Evolutionary conservation across 2,329 filamentous ascomycete genomes (phyloP).

Genomic region (Myriangium duriaei): DNA sequence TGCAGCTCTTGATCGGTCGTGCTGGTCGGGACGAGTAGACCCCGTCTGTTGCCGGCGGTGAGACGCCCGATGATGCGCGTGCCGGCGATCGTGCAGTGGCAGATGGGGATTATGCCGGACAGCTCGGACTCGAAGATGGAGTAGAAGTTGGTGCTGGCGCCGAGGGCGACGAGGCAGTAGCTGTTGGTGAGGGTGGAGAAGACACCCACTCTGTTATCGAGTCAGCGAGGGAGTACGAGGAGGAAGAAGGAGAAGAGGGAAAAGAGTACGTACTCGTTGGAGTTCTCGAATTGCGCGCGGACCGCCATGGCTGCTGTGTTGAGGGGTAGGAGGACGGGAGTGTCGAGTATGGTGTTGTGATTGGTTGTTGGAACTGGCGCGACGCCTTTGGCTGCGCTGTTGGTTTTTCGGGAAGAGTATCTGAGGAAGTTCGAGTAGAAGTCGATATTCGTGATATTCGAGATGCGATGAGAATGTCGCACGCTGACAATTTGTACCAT

Average conservation of each 20-base stretch:
- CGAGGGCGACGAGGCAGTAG: conserved; percentile 86
- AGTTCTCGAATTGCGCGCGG: conserved; percentile 67
- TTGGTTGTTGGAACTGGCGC: no score
- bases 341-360: background rate
- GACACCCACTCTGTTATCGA: conserved; percentile 65
- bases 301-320: conserved; percentile 35
- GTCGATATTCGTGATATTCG: no score
- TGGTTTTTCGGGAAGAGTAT: no score
- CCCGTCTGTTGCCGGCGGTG: conserved; percentile 93
- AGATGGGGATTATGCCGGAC: conserved; percentile 93
- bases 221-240: conserved; percentile 3
- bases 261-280: conserved; percentile 58
- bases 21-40: conserved; percentile 86
- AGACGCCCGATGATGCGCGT: conserved; percentile 92
- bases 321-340: background rate
- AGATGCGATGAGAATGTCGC: no score
- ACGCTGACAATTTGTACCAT: background rate
- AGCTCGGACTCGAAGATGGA: conserved; percentile 93
- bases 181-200: conserved; percentile 96
- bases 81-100: conserved; percentile 89
- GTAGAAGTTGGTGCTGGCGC: conserved; percentile 98
- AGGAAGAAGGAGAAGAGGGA: conserved; percentile 11
- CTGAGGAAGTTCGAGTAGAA: no score
- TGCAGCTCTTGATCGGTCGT: conserved; percentile 98
- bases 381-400: no score